Evolutionary conservation across 2,329 filamentous ascomycete genomes (phyloP).

Genomic region (Microcyclosporella mali): DNA sequence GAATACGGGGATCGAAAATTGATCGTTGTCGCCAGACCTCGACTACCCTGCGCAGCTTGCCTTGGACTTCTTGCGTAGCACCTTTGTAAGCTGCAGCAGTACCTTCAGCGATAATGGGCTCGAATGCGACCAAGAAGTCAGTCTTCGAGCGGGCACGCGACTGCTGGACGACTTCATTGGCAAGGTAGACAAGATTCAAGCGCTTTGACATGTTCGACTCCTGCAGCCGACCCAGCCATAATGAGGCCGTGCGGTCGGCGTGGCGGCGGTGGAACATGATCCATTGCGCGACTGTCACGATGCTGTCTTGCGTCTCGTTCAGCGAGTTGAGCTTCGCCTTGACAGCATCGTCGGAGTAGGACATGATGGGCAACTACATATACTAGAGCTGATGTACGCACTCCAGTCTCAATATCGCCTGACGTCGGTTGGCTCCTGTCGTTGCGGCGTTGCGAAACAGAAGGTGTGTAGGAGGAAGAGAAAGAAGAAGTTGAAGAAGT

Average conservation of each 20-base stretch:
- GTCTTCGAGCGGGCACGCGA: conserved; percentile 88
- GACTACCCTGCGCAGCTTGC: conserved; percentile 79
- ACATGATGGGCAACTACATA: conserved; percentile 55
- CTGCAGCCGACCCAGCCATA: conserved; percentile 86
- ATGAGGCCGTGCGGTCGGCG: conserved; percentile 81
- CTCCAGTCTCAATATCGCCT: neutral
- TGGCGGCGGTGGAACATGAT: conserved; percentile 98
- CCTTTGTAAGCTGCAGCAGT: conserved; percentile 85
- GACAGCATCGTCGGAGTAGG: conserved; percentile 92
- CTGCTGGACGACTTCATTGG: conserved; percentile 95
- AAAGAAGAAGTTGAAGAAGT: neutral
- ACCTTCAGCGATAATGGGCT: conserved; percentile 88
- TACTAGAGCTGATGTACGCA: neutral
- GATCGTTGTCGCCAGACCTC: conserved; percentile 86
- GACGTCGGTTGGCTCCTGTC: no score
- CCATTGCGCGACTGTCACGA: conserved; percentile 95
- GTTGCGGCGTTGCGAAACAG: neutral
- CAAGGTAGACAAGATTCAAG: conserved; percentile 86
- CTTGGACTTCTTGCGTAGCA: conserved; percentile 75
- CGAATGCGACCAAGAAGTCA: conserved; percentile 87
- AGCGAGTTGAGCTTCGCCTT: conserved; percentile 89
- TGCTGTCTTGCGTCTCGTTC: conserved; percentile 96
- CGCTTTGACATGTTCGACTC: conserved; percentile 75
- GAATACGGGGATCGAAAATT: conserved; percentile 77
- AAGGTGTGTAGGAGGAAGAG: neutral